Percentiles rank a stretch among this genome's conserved stretches.
Conservation (phyloP, 805 yeast species). For the Zygosaccharomyces kombuchaensis region DNA sequence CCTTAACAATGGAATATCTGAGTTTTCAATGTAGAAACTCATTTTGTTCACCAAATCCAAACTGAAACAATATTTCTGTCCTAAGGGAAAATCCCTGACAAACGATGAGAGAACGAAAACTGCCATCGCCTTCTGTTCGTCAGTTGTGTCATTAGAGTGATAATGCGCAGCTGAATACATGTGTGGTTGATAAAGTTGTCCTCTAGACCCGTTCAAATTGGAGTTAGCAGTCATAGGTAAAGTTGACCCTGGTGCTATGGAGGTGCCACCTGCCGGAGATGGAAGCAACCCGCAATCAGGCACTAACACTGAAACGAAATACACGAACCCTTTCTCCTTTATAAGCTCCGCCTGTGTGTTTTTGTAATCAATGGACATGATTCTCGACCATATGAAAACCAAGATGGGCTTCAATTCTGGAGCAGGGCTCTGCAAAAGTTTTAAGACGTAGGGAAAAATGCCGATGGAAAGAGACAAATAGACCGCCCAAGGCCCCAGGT, state of each 20-base stretch:
- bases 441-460: slow-evolving; percentile 89
- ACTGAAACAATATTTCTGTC: slow-evolving; percentile 75
- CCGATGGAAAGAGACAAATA: slow-evolving; percentile 89
- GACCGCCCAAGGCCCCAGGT: slow-evolving; percentile 97
- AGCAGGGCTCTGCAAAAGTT: slow-evolving; percentile 88
- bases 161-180: slow-evolving; percentile 10
- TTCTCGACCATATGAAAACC: slow-evolving; percentile 96
- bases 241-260: slow-evolving; percentile 18
- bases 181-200: slow-evolving; percentile 17
- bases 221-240: slow-evolving; percentile 23
- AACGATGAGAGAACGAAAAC: slow-evolving; percentile 85
- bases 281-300: slow-evolving; percentile 34
- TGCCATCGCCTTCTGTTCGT: slow-evolving; percentile 93
- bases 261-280: slow-evolving; percentile 17
- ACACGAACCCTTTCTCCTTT: slow-evolving; percentile 85
- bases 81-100: slow-evolving; percentile 71
- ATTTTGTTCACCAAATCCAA: slow-evolving; percentile 68
- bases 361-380: slow-evolving; percentile 89
- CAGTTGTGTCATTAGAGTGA: slow-evolving; percentile 41
- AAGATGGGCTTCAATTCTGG: slow-evolving; percentile 90
- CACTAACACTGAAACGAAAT: slow-evolving; percentile 75
- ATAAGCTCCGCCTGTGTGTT: slow-evolving; percentile 89
- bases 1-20: slow-evolving; percentile 80
- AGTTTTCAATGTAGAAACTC: slow-evolving; percentile 56
- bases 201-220: slow-evolving; percentile 18